Percentiles rank a stretch among this genome's conserved stretches.
phyloP scores from a whole-genome alignment of 768 basidiomycete species.

The Lepiota venenata region DNA sequence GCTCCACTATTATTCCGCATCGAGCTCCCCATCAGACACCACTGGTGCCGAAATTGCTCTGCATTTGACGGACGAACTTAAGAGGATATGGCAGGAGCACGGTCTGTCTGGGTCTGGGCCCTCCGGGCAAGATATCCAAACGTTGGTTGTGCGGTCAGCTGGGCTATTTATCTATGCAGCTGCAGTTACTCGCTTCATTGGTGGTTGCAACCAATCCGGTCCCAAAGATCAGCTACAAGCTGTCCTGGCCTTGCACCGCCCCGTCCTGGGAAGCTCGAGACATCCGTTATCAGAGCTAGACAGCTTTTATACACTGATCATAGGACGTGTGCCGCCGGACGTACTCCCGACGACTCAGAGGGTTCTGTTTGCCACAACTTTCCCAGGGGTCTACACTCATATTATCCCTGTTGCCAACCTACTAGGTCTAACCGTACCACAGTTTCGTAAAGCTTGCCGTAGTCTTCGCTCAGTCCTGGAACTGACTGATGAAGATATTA shows the following conservation, averaged over 20 bases:
- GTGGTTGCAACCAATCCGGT: neutral
- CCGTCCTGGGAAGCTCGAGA: neutral
- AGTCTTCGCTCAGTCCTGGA: neutral
- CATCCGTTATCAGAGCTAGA: no score
- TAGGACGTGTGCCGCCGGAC: no score
- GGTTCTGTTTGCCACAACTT: neutral
- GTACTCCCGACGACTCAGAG: neutral
- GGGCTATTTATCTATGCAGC: neutral
- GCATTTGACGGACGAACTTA: no score
- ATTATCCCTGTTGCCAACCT: neutral
- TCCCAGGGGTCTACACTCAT: neutral
- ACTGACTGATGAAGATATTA: neutral
- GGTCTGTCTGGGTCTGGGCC: neutral
- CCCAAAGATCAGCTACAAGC: neutral
- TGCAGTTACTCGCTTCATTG: neutral
- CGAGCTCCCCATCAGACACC: no score
- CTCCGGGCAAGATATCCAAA: neutral
- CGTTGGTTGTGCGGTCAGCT: neutral
- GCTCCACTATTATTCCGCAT: no score
- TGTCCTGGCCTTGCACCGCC: neutral
- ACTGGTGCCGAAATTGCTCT: no score
- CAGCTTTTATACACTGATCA: no score
- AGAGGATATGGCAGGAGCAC: no score
- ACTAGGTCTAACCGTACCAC: neutral
- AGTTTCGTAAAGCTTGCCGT: neutral